Evolutionary conservation across 2,329 filamentous ascomycete genomes (phyloP).

Genomic region (Raffaelea deltoideospora): DNA sequence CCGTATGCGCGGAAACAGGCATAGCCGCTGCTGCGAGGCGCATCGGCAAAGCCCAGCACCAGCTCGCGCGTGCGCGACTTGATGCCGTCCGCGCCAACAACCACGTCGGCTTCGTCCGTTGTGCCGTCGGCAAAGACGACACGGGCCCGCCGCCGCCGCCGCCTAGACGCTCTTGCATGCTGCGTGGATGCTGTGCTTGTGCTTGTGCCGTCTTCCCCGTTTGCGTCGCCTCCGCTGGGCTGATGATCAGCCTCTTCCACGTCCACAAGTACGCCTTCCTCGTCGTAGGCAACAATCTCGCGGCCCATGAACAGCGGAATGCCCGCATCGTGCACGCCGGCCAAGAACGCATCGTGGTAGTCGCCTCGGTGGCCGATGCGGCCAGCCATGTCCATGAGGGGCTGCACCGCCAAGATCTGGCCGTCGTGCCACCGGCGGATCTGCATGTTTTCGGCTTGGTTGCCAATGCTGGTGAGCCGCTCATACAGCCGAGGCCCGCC

Average conservation of each 20-base stretch:
- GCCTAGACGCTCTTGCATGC: no score
- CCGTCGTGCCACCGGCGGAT: constrained; percentile 31
- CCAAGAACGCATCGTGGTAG: constrained; percentile 26
- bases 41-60: constrained; percentile 35
- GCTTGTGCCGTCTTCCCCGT: background rate
- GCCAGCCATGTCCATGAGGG: constrained; percentile 34
- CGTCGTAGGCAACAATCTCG: constrained; percentile 22
- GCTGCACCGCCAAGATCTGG: constrained; percentile 28
- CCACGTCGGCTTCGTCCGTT: constrained; percentile 26
- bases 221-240: background rate
- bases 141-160: background rate
- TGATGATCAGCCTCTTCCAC: no score
- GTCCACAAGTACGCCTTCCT: no score
- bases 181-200: no score
- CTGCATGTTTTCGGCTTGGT: constrained; percentile 30
- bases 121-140: constrained; percentile 20
- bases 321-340: constrained; percentile 21
- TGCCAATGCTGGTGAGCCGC: constrained; percentile 26
- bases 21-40: constrained; percentile 36
- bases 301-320: constrained; percentile 24
- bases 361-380: constrained; percentile 29
- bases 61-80: constrained; percentile 33
- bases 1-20: constrained; percentile 36
- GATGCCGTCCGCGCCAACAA: constrained; percentile 37
- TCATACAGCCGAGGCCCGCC: constrained; percentile 21